These are phyloP conservation scores for Backusella tuberculispora DNA, from an alignment of 192 early-diverging fungal genomes.

Conservation along the genomic window DNA sequence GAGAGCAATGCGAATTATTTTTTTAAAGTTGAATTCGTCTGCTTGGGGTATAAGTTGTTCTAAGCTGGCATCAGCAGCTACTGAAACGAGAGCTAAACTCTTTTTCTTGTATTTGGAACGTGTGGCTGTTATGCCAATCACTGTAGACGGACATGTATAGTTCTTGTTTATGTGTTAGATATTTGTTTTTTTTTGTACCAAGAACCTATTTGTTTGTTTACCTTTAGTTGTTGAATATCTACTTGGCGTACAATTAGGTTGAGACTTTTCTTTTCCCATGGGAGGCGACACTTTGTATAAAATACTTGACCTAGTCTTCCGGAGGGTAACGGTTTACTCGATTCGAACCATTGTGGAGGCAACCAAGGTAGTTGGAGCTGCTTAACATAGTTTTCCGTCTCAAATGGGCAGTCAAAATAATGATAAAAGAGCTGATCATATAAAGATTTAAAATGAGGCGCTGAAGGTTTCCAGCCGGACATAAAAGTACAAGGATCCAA, in stretches of 20 bases:
- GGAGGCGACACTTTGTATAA: background rate
- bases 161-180: background rate
- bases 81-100: background rate
- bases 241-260: slow-evolving; percentile 3
- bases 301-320: slow-evolving; percentile 7
- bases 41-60: slow-evolving; percentile 17
- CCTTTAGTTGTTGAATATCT: background rate
- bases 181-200: background rate
- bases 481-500: background rate
- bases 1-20: background rate
- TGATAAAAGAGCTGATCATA: slow-evolving; percentile 16
- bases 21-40: slow-evolving; percentile 7
- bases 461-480: background rate
- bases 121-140: slow-evolving; percentile 13
- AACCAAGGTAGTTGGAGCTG: background rate
- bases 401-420: slow-evolving; percentile 5
- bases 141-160: background rate
- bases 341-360: slow-evolving; percentile 16
- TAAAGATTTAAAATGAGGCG: background rate
- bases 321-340: background rate
- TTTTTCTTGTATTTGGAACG: slow-evolving; percentile 4
- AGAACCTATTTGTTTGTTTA: background rate
- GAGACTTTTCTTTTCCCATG: background rate
- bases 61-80: background rate
- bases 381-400: background rate